Conservation (phyloP, 345 rosid genomes). For the Camelina hispida region DNA sequence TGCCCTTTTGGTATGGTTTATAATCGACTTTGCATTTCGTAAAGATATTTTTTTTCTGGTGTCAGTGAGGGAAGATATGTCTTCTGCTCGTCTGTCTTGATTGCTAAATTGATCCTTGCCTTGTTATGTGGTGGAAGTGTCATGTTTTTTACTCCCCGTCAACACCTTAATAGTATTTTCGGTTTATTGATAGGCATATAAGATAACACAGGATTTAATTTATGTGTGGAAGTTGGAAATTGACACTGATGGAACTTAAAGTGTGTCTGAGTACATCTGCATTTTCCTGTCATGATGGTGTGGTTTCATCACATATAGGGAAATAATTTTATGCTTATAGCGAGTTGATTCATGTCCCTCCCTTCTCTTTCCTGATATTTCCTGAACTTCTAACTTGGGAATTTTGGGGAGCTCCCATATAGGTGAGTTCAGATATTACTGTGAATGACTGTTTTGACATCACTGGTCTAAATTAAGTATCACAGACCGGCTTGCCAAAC, state of each 20-base stretch:
- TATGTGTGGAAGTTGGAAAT: background rate
- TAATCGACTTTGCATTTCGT: conserved; percentile 17
- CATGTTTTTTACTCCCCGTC: conserved; percentile 14
- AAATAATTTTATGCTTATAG: background rate
- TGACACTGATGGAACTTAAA: conserved; percentile 12
- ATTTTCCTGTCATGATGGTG: conserved; percentile 5
- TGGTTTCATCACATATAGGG: conserved; percentile 7
- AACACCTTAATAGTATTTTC: background rate
- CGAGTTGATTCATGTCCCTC: conserved; percentile 10
- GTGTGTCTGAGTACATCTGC: conserved; percentile 16
- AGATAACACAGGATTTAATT: background rate
- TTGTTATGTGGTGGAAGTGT: conserved; percentile 3
- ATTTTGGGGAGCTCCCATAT: background rate
- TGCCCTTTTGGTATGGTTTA: conserved; percentile 84
- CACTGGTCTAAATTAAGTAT: conserved; percentile 12
- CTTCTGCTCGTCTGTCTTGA: conserved; percentile 22
- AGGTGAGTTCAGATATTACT: conserved; percentile 24
- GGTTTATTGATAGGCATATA: conserved; percentile 7
- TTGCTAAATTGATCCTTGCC: conserved; percentile 23
- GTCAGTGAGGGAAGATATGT: conserved; percentile 18
- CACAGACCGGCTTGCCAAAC: conserved; percentile 10
- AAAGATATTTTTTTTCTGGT: background rate
- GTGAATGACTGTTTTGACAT: conserved; percentile 2
- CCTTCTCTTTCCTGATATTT: conserved; percentile 1
- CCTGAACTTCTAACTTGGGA: conserved; percentile 1